Evolutionary conservation across 2,329 filamentous ascomycete species (phyloP).

Genomic region (Exutisphaerella laricina): DNA sequence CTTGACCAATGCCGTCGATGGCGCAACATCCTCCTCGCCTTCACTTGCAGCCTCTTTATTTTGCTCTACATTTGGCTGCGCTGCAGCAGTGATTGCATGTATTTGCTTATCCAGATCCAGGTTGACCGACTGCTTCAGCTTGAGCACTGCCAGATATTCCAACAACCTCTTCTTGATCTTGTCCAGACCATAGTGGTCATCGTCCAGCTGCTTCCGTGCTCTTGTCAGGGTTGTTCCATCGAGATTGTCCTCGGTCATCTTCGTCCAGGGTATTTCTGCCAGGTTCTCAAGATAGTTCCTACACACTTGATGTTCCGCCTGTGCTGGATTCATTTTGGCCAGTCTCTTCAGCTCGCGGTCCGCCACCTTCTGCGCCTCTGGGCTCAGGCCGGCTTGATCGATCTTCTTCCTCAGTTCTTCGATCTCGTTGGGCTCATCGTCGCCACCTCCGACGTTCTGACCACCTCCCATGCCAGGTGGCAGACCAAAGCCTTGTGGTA

Average conservation of each 20-base stretch:
- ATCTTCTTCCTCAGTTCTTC: slow-evolving; percentile 88
- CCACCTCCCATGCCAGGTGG: slow-evolving; percentile 29
- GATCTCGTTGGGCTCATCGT: slow-evolving; percentile 81
- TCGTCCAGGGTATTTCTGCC: slow-evolving; percentile 88
- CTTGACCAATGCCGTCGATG: slow-evolving; percentile 32
- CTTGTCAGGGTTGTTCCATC: slow-evolving; percentile 70
- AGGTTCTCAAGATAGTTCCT: slow-evolving; percentile 91
- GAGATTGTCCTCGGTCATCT: slow-evolving; percentile 76
- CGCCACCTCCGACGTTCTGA: slow-evolving; percentile 45
- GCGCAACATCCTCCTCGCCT: slow-evolving; percentile 52
- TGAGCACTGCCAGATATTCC: slow-evolving; percentile 93
- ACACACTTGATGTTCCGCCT: slow-evolving; percentile 92
- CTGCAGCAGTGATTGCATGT: slow-evolving; percentile 45
- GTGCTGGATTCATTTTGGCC: slow-evolving; percentile 91
- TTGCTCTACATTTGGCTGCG: slow-evolving; percentile 34
- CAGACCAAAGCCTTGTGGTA: slow-evolving; percentile 24
- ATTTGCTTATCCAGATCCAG: slow-evolving; percentile 76
- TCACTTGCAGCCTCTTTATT: slow-evolving; percentile 41
- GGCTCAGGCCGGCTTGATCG: slow-evolving; percentile 70
- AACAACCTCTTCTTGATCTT: slow-evolving; percentile 95
- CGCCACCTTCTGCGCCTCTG: slow-evolving; percentile 84
- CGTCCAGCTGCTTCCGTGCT: slow-evolving; percentile 84
- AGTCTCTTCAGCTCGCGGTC: slow-evolving; percentile 81
- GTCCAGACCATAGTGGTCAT: slow-evolving; percentile 93
- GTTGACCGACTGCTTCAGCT: slow-evolving; percentile 88